Conservation (phyloP, 1,284 basidiomycete genomes). For the Coniferiporia weirii region DNA sequence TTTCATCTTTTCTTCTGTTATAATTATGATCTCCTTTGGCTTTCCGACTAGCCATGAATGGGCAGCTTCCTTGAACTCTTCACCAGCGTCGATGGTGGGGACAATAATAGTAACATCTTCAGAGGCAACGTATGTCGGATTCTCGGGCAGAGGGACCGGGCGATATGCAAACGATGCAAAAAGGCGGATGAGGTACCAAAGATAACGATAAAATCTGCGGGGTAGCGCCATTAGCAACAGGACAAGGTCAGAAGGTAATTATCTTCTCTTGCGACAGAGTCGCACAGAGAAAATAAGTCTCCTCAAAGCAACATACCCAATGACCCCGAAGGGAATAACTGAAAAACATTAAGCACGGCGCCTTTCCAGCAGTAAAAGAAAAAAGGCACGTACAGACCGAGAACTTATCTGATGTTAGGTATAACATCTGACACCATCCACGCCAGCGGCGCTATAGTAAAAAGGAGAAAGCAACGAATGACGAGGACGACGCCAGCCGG, state of each 20-base stretch:
- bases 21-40: slow-evolving; percentile 90
- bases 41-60: slow-evolving; percentile 85
- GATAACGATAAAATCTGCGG: slow-evolving; percentile 77
- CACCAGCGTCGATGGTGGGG: slow-evolving; percentile 90
- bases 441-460: slow-evolving; percentile 1
- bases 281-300: background rate
- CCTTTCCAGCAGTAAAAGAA: slow-evolving; percentile 9
- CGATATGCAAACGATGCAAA: slow-evolving; percentile 72
- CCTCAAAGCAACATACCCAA: slow-evolving; percentile 54
- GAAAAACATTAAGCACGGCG: slow-evolving; percentile 16
- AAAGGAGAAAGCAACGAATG: slow-evolving; percentile 12
- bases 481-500: slow-evolving; percentile 17
- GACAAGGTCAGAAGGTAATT: background rate
- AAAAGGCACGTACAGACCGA: slow-evolving; percentile 58
- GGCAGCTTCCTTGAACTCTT: slow-evolving; percentile 91
- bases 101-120: slow-evolving; percentile 95
- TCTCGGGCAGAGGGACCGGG: slow-evolving; percentile 80
- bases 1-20: slow-evolving; percentile 88
- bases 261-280: too few relatives aligned
- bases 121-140: slow-evolving; percentile 81
- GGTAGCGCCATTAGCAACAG: background rate
- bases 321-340: slow-evolving; percentile 89
- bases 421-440: slow-evolving; percentile 41
- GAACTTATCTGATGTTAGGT: slow-evolving; percentile 76
- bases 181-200: slow-evolving; percentile 85